Evolutionary conservation across 345 rosid species (phyloP).

Genomic region (Geranium rotundifolium): DNA sequence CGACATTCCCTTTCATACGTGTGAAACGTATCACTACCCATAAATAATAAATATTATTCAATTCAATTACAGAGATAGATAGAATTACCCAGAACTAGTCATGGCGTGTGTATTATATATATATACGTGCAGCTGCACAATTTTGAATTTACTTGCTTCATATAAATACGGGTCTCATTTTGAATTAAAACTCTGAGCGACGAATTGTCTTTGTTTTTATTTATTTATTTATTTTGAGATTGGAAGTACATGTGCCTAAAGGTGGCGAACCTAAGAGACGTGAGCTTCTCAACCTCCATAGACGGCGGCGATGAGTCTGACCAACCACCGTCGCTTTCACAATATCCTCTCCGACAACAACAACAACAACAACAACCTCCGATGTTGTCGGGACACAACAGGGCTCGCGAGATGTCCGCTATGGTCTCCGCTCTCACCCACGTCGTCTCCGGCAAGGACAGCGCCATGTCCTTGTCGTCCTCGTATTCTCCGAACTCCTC

Average conservation of each 20-base stretch:
- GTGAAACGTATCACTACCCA: not conserved
- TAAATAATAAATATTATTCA: no score
- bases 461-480: constrained; percentile 2
- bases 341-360: not conserved
- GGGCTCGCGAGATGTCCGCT: constrained; percentile 46
- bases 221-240: no score
- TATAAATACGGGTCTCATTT: no score
- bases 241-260: not conserved
- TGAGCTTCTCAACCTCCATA: not conserved
- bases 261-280: not conserved
- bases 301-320: not conserved
- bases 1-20: not conserved
- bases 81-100: no score
- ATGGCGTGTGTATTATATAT: not conserved
- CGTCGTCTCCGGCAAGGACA: constrained; percentile 34
- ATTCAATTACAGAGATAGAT: no score
- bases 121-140: no score
- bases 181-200: no score
- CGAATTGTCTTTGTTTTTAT: no score
- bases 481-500: not conserved
- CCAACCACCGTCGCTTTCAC: not conserved
- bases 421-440: constrained; percentile 68
- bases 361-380: not conserved
- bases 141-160: no score
- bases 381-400: constrained; percentile 26